Evolutionary conservation across 306 rosid genomes (phyloP).

Genomic region (Cicer chorassanicum): DNA sequence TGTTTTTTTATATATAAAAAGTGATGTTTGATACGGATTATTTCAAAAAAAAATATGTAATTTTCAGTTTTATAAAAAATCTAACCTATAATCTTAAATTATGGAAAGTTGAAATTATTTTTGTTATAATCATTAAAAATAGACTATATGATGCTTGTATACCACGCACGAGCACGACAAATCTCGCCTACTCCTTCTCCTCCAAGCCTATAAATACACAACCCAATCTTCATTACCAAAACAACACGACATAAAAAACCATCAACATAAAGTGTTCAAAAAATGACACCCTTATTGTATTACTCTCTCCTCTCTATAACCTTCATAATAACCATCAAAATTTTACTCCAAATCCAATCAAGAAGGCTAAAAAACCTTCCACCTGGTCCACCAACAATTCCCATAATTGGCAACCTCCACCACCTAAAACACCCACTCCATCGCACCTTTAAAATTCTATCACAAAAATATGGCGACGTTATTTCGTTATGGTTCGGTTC

Average conservation of each 20-base stretch:
- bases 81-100: too few relatives aligned
- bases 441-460: conserved; percentile 42
- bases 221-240: neutral
- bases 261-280: neutral
- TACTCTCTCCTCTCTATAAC: conserved; percentile 20
- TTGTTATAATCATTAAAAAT: too few relatives aligned
- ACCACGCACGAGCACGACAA: too few relatives aligned
- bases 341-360: conserved; percentile 30
- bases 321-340: neutral
- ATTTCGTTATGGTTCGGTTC: conserved; percentile 42
- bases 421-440: conserved; percentile 41
- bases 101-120: too few relatives aligned
- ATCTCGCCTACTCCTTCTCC: too few relatives aligned
- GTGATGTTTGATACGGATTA: too few relatives aligned
- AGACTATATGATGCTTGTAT: too few relatives aligned
- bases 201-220: neutral
- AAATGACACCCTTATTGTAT: neutral
- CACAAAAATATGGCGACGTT: conserved; percentile 46
- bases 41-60: too few relatives aligned
- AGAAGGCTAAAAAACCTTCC: conserved; percentile 38
- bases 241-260: neutral
- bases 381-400: conserved; percentile 41
- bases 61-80: too few relatives aligned
- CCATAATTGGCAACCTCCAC: too few relatives aligned
- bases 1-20: too few relatives aligned